Evolutionary conservation across 1,284 basidiomycete genomes (phyloP), one percentile per base, ranked within the genome.

Genomic region (Sanghuangporus baumii): DNA sequence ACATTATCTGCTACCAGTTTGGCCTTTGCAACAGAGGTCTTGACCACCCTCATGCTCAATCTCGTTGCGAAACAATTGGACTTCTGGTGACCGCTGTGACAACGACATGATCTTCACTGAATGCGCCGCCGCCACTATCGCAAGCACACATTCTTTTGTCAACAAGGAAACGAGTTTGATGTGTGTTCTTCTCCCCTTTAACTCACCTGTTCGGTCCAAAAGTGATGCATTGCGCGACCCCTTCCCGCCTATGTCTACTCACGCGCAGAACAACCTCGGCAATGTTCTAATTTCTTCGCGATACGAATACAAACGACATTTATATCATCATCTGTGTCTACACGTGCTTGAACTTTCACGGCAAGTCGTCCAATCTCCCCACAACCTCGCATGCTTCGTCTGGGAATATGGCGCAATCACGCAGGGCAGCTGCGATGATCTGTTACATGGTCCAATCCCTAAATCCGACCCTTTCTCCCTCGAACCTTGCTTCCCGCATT

Each of bases 21-120:
- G 36, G 37, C 51, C 26, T 55, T 65, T 31, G 58, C 62, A 23
- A 65, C 64, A n/a, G 64, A 65, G 37, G 57, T 65, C n/a, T 37
- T 65, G 37, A 65, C 64, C 14, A 65, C 64, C n/a, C 61, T 65
- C 34, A 56, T 57, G n/a, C 60, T 65, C 47, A 65, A 65, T 38
- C 55, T 65, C 16, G 61, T 46, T 14, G 58, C 65, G 31, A 61
- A 58, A 60, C 57, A 54, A 37, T 26, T 65, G 54, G 40, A 63
- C 34, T 61, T 61, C 43, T 64, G 62, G 62, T 64, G 48, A 65
- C 38, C 16, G 16, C 40, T 18, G 43, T 46, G 55, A 46, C n/a
- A 51, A 31, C 31, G 46, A 23, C 48, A 23, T 55, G 47, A 54
- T 54, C 36, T 16, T 36, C 52, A 18, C 36, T 37, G n/a, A 40